Evolutionary conservation across 345 rosid species (phyloP), one percentile per base, ranked within the genome.

Genomic region (Murraya koenigii): DNA sequence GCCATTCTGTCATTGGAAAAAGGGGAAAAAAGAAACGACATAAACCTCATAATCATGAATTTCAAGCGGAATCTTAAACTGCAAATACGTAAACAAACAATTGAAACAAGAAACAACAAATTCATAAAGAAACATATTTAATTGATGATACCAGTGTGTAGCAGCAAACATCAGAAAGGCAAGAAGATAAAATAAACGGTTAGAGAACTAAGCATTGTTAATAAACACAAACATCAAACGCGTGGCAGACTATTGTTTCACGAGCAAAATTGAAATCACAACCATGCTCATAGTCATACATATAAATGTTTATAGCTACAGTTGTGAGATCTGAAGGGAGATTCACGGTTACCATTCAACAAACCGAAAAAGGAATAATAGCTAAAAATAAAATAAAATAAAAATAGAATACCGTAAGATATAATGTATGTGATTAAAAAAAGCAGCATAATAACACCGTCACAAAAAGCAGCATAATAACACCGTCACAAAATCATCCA

Each of bases 1-100:
- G 84, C 88, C 94, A 87, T 89, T 83, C 88, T 90, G 82, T 67
- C 15, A 79, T 64, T 14, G 64, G 75, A 68, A 74, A 25, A 47
- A 1, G 19, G 11, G 13, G 44, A 13, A 13, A 0, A 3, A 44
- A 39, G 8, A 39, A 44, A 44, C 49, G 3, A 44, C 15, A 13
- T 44, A 44, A 44, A 44, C 49, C 3, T 44, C 49, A 44, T 44
- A 44, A 44, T 44, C 17, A 44, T 55, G 54, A 80, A 73, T 60
- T 33, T 13, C 76, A 72, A 76, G 19, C 7, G 19, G 26, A 74
- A 44, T 68, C 54, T 60, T 35, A 68, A 10, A 55, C 62, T 25
- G 62, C 70, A 66, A 71, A 20, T 35, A 71, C 70, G 54, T 14
- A 61, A 59, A 59, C 19, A 59, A 19, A n/a, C 14, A 59, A 6